Evolutionary conservation across 176 grass and related monocot species (phyloP).

Genomic region (Cocos nucifera): DNA sequence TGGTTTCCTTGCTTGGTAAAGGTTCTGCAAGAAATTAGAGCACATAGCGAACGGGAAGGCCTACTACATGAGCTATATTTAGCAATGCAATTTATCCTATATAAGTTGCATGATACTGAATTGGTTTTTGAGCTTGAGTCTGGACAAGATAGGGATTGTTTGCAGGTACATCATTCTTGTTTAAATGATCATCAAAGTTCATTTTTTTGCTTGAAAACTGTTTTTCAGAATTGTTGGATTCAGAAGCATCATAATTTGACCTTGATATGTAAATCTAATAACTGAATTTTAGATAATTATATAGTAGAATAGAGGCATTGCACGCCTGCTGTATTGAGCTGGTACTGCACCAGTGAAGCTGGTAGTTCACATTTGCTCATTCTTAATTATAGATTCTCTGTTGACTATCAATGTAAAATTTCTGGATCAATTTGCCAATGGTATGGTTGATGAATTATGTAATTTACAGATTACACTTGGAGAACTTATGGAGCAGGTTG

Average conservation of each 20-base stretch:
- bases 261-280: no score
- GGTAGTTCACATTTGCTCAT: no score
- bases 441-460: slow-evolving; percentile 2
- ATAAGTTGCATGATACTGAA: slow-evolving; percentile 75
- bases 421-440: no score
- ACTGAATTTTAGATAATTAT: no score
- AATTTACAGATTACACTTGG: slow-evolving; percentile 56
- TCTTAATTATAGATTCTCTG: no score
- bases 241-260: no score
- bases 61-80: slow-evolving; percentile 43
- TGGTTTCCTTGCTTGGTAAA: slow-evolving; percentile 92
- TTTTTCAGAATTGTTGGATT: no score
- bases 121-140: slow-evolving; percentile 70
- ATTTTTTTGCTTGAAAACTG: no score
- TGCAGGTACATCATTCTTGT: slow-evolving; percentile 43
- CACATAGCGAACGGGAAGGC: slow-evolving; percentile 29
- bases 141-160: slow-evolving; percentile 36
- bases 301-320: no score
- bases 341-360: no score
- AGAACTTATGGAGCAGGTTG: slow-evolving; percentile 70
- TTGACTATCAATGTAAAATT: no score
- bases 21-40: slow-evolving; percentile 50
- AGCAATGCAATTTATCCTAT: slow-evolving; percentile 44
- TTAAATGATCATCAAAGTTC: neutral
- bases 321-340: no score